Evolutionary conservation across 1,284 basidiomycete species (phyloP).

Genomic region (Pascua guehoae): DNA sequence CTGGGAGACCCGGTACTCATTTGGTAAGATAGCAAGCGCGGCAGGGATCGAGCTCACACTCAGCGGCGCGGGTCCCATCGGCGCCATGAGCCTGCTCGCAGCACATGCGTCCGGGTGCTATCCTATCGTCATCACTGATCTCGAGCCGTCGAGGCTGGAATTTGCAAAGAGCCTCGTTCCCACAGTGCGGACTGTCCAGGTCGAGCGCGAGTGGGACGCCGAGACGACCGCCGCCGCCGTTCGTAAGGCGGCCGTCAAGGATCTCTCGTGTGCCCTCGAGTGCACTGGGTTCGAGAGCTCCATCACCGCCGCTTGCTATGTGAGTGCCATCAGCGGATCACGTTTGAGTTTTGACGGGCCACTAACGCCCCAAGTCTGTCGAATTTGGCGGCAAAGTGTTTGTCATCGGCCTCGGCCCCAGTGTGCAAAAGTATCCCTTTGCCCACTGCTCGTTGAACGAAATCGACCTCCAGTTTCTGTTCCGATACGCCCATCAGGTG

Average conservation of each 20-base stretch:
- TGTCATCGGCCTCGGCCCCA: conserved; percentile 54
- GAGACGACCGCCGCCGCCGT: conserved; percentile 38
- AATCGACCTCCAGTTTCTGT: conserved; percentile 54
- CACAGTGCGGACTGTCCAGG: conserved; percentile 47
- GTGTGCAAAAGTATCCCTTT: conserved; percentile 48
- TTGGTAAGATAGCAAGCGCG: conserved; percentile 34
- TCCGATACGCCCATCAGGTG: conserved; percentile 49
- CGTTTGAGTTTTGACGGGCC: background rate
- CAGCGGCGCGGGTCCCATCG: conserved; percentile 53
- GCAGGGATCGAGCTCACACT: background rate
- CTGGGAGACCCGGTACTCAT: conserved; percentile 52
- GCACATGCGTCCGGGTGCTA: conserved; percentile 54
- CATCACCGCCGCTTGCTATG: conserved; percentile 70
- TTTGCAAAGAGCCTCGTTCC: conserved; percentile 55
- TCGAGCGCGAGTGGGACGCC: conserved; percentile 25
- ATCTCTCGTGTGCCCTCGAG: conserved; percentile 40
- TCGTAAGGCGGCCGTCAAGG: conserved; percentile 35
- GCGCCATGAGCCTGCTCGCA: conserved; percentile 53
- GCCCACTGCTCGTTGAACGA: conserved; percentile 53
- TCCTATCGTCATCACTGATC: conserved; percentile 56
- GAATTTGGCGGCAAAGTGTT: conserved; percentile 52
- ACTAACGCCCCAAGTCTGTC: conserved; percentile 39
- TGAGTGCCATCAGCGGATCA: conserved; percentile 39
- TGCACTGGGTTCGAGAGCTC: conserved; percentile 79
- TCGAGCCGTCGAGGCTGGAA: conserved; percentile 52